Percentiles rank a stretch among this genome's conserved stretches.
These are phyloP conservation scores for Exophiala aquamarina DNA, from an alignment of 2,329 filamentous ascomycete species.

Conservation along the genomic window DNA sequence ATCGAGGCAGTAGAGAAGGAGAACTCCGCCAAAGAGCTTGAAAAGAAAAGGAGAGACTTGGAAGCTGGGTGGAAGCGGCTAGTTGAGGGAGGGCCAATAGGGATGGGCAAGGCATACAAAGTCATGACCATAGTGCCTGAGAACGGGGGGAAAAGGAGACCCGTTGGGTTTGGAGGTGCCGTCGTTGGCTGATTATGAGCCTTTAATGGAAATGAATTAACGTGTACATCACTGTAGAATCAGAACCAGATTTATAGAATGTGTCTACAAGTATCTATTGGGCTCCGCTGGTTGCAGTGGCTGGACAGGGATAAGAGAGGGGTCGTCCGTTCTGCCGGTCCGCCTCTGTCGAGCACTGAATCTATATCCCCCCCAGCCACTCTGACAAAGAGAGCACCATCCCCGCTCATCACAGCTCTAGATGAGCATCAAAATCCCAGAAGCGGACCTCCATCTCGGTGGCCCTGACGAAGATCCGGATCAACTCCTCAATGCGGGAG, in stretches of 20 bases:
- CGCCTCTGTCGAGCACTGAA: not conserved
- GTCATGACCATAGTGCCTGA: constrained; percentile 86
- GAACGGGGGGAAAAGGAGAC: constrained; percentile 69
- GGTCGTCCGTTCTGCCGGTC: no score
- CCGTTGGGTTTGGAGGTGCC: constrained; percentile 87
- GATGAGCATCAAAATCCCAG: constrained; percentile 65
- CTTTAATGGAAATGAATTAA: no score
- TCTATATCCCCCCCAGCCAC: not conserved
- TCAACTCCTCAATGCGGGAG: constrained; percentile 74
- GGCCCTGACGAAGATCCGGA: constrained; percentile 82
- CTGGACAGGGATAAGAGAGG: no score
- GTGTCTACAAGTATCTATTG: no score
- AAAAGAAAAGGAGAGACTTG: constrained; percentile 60
- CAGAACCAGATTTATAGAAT: no score
- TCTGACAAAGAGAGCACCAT: not conserved
- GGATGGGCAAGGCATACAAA: constrained; percentile 96
- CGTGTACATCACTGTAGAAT: no score
- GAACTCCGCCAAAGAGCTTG: constrained; percentile 47
- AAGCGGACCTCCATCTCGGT: constrained; percentile 76
- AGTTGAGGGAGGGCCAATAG: constrained; percentile 76
- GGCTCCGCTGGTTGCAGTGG: no score
- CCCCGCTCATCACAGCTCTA: constrained; percentile 1
- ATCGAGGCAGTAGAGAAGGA: constrained; percentile 48
- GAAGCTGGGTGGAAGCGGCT: constrained; percentile 76
- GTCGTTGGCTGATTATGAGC: constrained; percentile 26